Base-by-base conservation (phyloP, 2,329 filamentous ascomycete genomes). In the Sporothrix euskadiensis region DNA sequence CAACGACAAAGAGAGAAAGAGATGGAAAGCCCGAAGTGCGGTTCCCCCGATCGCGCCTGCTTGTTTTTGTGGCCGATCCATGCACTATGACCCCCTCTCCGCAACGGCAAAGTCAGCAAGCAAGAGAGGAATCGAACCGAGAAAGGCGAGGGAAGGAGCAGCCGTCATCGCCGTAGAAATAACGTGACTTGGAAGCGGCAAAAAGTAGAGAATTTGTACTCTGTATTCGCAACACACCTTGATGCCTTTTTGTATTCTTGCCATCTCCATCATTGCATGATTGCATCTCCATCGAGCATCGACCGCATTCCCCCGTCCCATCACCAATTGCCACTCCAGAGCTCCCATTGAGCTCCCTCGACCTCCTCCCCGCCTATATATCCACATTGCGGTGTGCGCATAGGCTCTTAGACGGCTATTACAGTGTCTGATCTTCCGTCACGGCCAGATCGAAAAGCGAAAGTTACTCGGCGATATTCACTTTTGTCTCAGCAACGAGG, bases 161-260 rank as follows among this genome's bases (percentile, higher is more conserved):
- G 47, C 56, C 69, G 69, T 65, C 57, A 65, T 71, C 41, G 54
- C 56, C 69, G 69, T 49, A 39, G 57, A 71, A 65, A 65, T 71
- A 71, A 71, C 69, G 69, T 71, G 69, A 71, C 69, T 8, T 71
- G 8, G 19, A 39, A 22, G 61, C 66, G 47, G 30, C 66, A 22
- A 54, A 54, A 69, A 26, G 65, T 35, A 26, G 35, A 47, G 19
- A 22, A 16, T 30, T 41, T 57, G 32, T 26, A 26, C 7, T 41
- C 19, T 22, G 35, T 35, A 44, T 19, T n/a, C 14, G 30, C 57
- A 32, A 35, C 57, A 61, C 30, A 39, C 66, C 10, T n/a, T 39
- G 52, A 22, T 41, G 14, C 59, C 26, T 35, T 30, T 30, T 14
- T 16, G n/a, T 35, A 35, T 2, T 57, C 41, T 47, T 68, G 19